Conservation (phyloP, 371 early-diverging fungal species). For the Haplosporangium sp. region DNA sequence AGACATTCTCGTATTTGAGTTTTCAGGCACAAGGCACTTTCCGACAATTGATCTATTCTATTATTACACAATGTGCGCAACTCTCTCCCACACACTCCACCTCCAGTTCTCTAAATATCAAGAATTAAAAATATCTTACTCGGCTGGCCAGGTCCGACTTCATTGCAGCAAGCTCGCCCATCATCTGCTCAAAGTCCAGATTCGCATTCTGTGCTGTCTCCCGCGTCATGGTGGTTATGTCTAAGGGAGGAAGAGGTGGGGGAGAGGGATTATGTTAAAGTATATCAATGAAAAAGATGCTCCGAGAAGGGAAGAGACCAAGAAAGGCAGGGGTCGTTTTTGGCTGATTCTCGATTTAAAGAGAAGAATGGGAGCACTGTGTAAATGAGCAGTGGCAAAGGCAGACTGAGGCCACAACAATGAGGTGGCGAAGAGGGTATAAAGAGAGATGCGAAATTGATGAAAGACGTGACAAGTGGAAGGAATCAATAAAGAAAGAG, state of each 20-base stretch:
- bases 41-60: too few species aligned
- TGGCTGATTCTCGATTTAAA: too few species aligned
- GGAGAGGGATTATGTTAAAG: not conserved
- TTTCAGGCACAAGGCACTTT: too few species aligned
- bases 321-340: too few species aligned
- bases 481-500: not conserved
- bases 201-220: constrained; percentile 29
- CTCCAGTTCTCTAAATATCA: not conserved
- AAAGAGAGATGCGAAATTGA: not conserved
- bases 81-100: not conserved
- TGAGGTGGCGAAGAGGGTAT: not conserved
- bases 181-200: constrained; percentile 55
- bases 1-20: too few species aligned
- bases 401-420: too few species aligned
- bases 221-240: constrained; percentile 17
- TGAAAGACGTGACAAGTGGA: not conserved
- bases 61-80: too few species aligned
- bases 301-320: too few species aligned
- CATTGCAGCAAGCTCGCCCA: constrained; percentile 54
- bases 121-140: constrained; percentile 24
- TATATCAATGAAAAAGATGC: too few species aligned
- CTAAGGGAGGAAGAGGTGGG: not conserved
- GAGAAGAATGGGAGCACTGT: not conserved
- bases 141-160: constrained; percentile 54
- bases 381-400: not conserved